Base-by-base conservation (phyloP, 345 rosid genomes). In the Luvunga scandens region DNA sequence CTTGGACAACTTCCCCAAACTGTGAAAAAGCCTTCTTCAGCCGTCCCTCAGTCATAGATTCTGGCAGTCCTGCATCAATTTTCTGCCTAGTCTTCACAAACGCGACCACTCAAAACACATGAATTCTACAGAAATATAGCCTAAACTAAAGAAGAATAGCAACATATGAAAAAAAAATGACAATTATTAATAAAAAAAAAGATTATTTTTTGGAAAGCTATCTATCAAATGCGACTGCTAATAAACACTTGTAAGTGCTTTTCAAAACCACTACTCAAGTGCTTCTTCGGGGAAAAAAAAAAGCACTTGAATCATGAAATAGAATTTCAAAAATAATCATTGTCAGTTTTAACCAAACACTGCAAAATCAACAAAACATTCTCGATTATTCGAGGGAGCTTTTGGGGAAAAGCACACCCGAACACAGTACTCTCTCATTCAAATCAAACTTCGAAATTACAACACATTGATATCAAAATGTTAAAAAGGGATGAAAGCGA, bases 1-100 rank as follows among this genome's bases (percentile, higher is more conserved):
- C 91, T 72, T 74, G 84, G 77, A 69, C 78, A 71, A 89, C 87
- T 75, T 86, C 80, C 76, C 92, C 93, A 79, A 82, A 88, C 42
- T 81, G 86, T 1, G 84, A 85, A 84, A 89, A 88, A 36, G 66
- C 86, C 71, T 74, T 87, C 84, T 75, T 86, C 80, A 89, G 75
- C 22, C 82, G 86, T 31, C 89, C 89, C 86, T 86, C 92, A 1
- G 85, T 79, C 53, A 84, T 88, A 76, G 93, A 87, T 53, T 75
- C 82, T 7, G 93, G 66, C 80, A 89, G 50, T 50, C 93, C 93
- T 86, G 81, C 78, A 66, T 33, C 73, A 79, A 75, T 9, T 57
- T 67, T 5, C 27, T 19, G 4, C 36, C 48, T 67, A 36, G 16
- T 31, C 33, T 34, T 62, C 25, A 76, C 8, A 8, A 64, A 28